Evolutionary conservation across 2,329 filamentous ascomycete species (phyloP).

Genomic region (Alternaria brassicicola): DNA sequence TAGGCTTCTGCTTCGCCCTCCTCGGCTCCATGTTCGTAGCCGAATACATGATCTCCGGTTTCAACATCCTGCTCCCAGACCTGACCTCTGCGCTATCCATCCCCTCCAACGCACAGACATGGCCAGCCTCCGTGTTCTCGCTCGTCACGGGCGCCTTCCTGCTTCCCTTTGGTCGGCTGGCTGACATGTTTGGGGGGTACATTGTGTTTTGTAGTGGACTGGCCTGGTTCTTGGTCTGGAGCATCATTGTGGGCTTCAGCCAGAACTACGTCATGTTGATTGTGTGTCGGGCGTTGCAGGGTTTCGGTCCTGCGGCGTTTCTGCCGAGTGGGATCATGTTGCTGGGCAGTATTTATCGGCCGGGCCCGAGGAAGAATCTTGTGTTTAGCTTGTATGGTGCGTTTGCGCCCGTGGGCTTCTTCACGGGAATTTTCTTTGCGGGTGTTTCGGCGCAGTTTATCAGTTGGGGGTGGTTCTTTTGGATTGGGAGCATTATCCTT

Average conservation of each 20-base stretch:
- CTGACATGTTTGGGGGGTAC: constrained; percentile 68
- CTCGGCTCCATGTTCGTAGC: constrained; percentile 68
- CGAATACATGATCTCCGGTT: constrained; percentile 80
- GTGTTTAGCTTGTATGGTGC: constrained; percentile 66
- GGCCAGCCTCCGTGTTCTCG: constrained; percentile 49
- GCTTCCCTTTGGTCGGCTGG: constrained; percentile 59
- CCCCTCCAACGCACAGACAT: constrained; percentile 64
- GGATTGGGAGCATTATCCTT: constrained; percentile 42
- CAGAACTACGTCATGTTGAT: constrained; percentile 72
- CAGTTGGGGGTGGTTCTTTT: constrained; percentile 46
- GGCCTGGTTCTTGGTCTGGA: constrained; percentile 70
- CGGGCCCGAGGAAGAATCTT: constrained; percentile 71
- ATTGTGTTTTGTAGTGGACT: constrained; percentile 68
- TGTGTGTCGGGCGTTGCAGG: constrained; percentile 74
- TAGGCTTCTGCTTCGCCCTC: constrained; percentile 67
- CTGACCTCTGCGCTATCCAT: constrained; percentile 68
- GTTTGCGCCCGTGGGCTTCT: constrained; percentile 57
- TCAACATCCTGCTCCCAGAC: constrained; percentile 70
- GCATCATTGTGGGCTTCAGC: constrained; percentile 72
- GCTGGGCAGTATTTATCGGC: constrained; percentile 67
- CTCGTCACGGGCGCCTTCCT: constrained; percentile 47
- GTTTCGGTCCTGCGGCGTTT: constrained; percentile 74
- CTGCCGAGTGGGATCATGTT: constrained; percentile 72
- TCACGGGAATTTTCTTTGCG: constrained; percentile 47
- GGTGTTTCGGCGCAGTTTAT: constrained; percentile 40